A percentile compares a stretch with the other conserved stretches of the same genome.
These are phyloP conservation scores for Pyrrhoderma lamaoense DNA, from an alignment of 1,284 basidiomycete genomes.

Conservation along the genomic window DNA sequence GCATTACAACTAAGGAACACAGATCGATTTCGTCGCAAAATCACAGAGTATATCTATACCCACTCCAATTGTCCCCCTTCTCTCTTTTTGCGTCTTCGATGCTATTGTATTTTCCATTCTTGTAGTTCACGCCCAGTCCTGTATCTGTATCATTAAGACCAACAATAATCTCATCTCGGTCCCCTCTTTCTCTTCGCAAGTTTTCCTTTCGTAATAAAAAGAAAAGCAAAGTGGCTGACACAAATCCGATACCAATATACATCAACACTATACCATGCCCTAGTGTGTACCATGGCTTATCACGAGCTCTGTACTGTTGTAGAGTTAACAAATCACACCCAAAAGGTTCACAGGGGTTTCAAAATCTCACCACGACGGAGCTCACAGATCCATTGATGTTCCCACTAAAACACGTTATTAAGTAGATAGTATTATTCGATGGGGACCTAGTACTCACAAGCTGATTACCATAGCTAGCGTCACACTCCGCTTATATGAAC, in stretches of 20 bases:
- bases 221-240: slow-evolving; percentile 41
- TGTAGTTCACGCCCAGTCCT: slow-evolving; percentile 13
- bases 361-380: slow-evolving; percentile 54
- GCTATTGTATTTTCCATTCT: slow-evolving; percentile 35
- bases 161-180: slow-evolving; percentile 61
- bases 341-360: neutral
- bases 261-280: slow-evolving; percentile 62
- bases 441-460: slow-evolving; percentile 35
- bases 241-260: slow-evolving; percentile 55
- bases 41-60: slow-evolving; percentile 41
- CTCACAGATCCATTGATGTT: slow-evolving; percentile 66
- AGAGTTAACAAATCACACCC: slow-evolving; percentile 1
- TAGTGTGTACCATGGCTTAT: slow-evolving; percentile 64
- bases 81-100: slow-evolving; percentile 46
- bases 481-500: slow-evolving; percentile 69
- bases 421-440: neutral
- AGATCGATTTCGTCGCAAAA: too few relatives aligned
- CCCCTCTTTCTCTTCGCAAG: slow-evolving; percentile 50
- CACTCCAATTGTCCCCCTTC: slow-evolving; percentile 55
- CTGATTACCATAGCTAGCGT: slow-evolving; percentile 64
- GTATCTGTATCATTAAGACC: slow-evolving; percentile 28
- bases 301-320: slow-evolving; percentile 51
- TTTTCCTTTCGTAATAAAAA: slow-evolving; percentile 54
- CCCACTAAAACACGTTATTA: slow-evolving; percentile 34
- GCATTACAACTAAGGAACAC: too few relatives aligned